Base-by-base conservation (phyloP, 192 early-diverging fungal species). In the Haplosporangium gracile region DNA sequence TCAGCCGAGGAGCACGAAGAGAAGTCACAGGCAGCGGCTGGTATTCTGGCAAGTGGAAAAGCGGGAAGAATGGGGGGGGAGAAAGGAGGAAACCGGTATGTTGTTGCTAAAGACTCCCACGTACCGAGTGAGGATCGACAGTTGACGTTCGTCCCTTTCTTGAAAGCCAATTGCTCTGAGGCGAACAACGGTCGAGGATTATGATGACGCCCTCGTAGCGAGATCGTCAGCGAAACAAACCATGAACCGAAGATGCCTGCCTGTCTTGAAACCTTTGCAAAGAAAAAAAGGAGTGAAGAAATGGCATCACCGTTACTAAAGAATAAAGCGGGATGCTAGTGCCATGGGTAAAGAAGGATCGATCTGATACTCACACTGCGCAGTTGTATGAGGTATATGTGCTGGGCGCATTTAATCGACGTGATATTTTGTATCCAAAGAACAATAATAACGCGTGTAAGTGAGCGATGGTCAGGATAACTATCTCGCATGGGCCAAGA, bases 81-180 rank as follows among this genome's bases (percentile, higher is more conserved):
- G 69, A 43, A 74, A 43, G 36, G 51, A 76, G 42, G 68, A 77
- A 43, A 74, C 72, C 26, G 36, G 72, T 29, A 40, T 26, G n/a
- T n/a, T 10, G 60, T 11, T 24, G 26, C 2, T 32, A 29, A 29
- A 18, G 49, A 29, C 32, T 65, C 60, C 60, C 60, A 65, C 29
- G 60, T 16, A 65, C 29, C 10, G 60, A 65, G 10, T 15, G 60
- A 65, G 60, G 60, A 65, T 65, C 60, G 32, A 32, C 60, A 11
- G 24, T n/a, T 57, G 53, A 57, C 8, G 53, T 57, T 11, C 20
- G 24, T 16, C 5, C 16, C 20, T 4, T 22, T 16, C 20, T 51
- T 51, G 20, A 2, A 15, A 22, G 10, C 24, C 55, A 57, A 57
- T 26, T 57, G 55, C 55, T 57, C 55, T n/a, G 55, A 57, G 55